A percentile compares a stretch with the other conserved stretches of the same genome.
Evolutionary conservation across 441 rosid species (phyloP).

Genomic region (Capsella rubella): DNA sequence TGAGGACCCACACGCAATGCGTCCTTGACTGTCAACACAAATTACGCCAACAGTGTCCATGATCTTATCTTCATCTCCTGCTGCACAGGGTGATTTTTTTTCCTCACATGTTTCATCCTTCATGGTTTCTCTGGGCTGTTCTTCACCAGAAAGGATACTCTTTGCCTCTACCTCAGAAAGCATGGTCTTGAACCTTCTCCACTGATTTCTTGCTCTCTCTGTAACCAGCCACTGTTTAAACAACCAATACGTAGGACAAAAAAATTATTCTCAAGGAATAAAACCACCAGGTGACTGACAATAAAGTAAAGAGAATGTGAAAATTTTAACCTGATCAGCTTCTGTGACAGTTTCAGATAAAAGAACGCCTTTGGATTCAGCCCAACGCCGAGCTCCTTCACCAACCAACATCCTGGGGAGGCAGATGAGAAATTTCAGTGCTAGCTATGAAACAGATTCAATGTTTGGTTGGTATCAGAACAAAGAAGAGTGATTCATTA

Average conservation of each 20-base stretch:
- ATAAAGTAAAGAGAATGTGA: background rate
- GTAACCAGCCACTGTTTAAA: slow-evolving; percentile 81
- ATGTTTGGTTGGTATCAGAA: slow-evolving; percentile 20
- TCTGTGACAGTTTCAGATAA: slow-evolving; percentile 57
- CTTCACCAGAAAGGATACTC: slow-evolving; percentile 35
- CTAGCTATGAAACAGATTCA: background rate
- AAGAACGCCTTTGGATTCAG: slow-evolving; percentile 63
- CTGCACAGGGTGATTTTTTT: slow-evolving; percentile 5
- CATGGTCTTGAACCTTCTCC: slow-evolving; percentile 77
- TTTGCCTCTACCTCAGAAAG: slow-evolving; percentile 59
- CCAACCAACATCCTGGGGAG: slow-evolving; percentile 79
- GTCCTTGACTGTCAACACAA: slow-evolving; percentile 85
- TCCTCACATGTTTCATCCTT: slow-evolving; percentile 48
- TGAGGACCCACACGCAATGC: slow-evolving; percentile 83
- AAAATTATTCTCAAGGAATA: slow-evolving; percentile 1
- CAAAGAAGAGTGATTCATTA: slow-evolving; percentile 46
- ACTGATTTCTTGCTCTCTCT: slow-evolving; percentile 75
- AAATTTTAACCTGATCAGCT: slow-evolving; percentile 65
- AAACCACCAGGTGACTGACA: slow-evolving; percentile 1
- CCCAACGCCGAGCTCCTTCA: slow-evolving; percentile 90
- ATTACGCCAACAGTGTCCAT: slow-evolving; percentile 95
- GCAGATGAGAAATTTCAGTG: slow-evolving; percentile 18
- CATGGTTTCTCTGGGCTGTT: slow-evolving; percentile 32
- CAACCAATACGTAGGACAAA: slow-evolving; percentile 19
- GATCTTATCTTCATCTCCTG: slow-evolving; percentile 59